Base-by-base conservation (phyloP, 306 rosid species). In the Lupinus albus region DNA sequence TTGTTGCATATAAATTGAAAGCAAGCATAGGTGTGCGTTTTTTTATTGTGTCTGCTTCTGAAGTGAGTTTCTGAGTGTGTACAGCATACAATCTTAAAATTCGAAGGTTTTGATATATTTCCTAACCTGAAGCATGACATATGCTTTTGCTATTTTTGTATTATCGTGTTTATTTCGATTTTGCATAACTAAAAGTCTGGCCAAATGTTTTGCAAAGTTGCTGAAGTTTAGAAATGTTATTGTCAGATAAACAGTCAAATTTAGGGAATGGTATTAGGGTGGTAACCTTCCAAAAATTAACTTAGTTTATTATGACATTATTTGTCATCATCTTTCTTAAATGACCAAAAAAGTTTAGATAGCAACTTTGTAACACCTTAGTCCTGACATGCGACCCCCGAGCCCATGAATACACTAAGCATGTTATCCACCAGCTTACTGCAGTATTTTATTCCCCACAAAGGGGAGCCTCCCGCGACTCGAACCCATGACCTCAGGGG, bases 41-140 rank as follows among this genome's bases (percentile, higher is more conserved):
- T n/a, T 48, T 4, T 64, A 20, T 41, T 58, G 73, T 8, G 18
- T 64, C 16, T 79, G 56, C 48, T 54, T 50, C 51, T 5, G 12
- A 14, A 6, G 54, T 7, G 57, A 56, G 60, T 74, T 46, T 44
- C 15, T 49, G 70, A 65, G 16, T 32, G 20, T 44, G 42, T 25
- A 25, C 4, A 30, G 53, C 36, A 13, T 41, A 46, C 36, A 66
- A 21, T 30, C n/a, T 14, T 49, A 54, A 54, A 28, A 53, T 54
- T 17, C 10, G 8, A 33, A 35, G 2, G 47, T 20, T 38, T 60
- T 67, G 32, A 44, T 58, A 61, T 61, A 42, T 53, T 4, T 28
- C 65, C 44, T 61, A 44, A 13, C 65, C 35, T n/a, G 71, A 11
- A 47, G 33, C 61, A 67, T 67, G 11, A 1, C 36, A 4, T 55